Base-by-base conservation (phyloP, 2,329 filamentous ascomycete genomes). In the Apiospora aurea region DNA sequence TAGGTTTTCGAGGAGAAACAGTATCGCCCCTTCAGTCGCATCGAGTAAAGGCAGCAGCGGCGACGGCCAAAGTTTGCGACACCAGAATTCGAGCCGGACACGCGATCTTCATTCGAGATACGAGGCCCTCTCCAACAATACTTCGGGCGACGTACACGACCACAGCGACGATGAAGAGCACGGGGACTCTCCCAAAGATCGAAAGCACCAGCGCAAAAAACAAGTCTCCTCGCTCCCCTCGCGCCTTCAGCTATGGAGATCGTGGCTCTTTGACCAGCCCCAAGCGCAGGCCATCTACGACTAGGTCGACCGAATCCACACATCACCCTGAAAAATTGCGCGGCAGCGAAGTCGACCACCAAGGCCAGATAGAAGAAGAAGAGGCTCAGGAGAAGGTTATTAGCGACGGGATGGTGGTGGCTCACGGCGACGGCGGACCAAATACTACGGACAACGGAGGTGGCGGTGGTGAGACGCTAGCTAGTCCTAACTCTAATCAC, bases 401-500 rank as follows among this genome's bases (percentile, higher is more conserved):
- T 49, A 49, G 67, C 67, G 67, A 69, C 67, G 67, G 57, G 8
- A 69, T 69, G 67, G 67, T 49, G 67, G 67, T 16, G 21, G 34
- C 57, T 24, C 57, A 64, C 57, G 57, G 57, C 67, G 44, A 13
- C 24, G 67, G 29, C 67, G 44, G 44, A 47, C 18, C 67, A 46
- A 69, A 69, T 21, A 38, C 67, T 46, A 69, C 67, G 44, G 64
- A 47, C 70, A 68, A 47, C 49, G 53, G 57, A 46, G 41, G 24
- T 11, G 67, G 24, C 4, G 67, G 67, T 72, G 71, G 29, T 70
- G 68, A 72, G 71, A 75, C 70, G 67, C 70, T 74, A 71, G 70
- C 74, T 66, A 75, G 72, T 69, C 70, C 73, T 72, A 74, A 75
- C 69, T 69, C 75, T 74, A 77, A 73, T 72, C 72, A 73, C 74